Conservation (phyloP, 192 early-diverging fungal genomes). For the Coemansia sp. region DNA sequence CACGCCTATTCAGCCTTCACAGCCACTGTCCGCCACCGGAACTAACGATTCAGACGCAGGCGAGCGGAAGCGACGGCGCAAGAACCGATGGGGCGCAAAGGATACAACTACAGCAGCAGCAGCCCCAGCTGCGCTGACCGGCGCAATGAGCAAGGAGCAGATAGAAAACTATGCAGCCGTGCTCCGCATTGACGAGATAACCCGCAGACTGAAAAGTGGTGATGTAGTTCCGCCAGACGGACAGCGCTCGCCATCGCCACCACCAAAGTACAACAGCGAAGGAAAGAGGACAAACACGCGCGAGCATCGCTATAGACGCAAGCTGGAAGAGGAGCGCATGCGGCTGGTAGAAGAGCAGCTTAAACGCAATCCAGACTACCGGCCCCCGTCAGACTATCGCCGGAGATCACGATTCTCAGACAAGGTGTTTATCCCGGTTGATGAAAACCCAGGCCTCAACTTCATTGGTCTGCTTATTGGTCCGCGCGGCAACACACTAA, state of each 20-base stretch:
- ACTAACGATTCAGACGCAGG: constrained; percentile 19
- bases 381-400: constrained; percentile 91
- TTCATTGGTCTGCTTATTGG: constrained; percentile 97
- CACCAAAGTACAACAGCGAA: constrained; percentile 87
- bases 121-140: constrained; percentile 74
- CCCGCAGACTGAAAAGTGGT: constrained; percentile 73
- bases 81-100: constrained; percentile 87
- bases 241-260: constrained; percentile 91
- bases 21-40: background rate
- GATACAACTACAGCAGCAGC: constrained; percentile 70
- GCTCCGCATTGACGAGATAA: constrained; percentile 91
- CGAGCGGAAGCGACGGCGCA: constrained; percentile 66
- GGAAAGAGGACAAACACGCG: constrained; percentile 96
- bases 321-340: constrained; percentile 92
- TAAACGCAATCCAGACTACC: constrained; percentile 74
- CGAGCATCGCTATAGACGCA: constrained; percentile 86
- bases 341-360: constrained; percentile 78
- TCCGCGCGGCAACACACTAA: constrained; percentile 95
- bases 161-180: constrained; percentile 70
- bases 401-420: constrained; percentile 78
- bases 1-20: constrained; percentile 5
- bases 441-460: constrained; percentile 95
- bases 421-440: constrained; percentile 94
- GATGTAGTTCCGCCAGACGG: constrained; percentile 74
- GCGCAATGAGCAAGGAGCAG: constrained; percentile 76